Evolutionary conservation across 2,329 filamentous ascomycete species (phyloP), one percentile per base, ranked within the genome.

Genomic region (Curvularia eragrostidis): DNA sequence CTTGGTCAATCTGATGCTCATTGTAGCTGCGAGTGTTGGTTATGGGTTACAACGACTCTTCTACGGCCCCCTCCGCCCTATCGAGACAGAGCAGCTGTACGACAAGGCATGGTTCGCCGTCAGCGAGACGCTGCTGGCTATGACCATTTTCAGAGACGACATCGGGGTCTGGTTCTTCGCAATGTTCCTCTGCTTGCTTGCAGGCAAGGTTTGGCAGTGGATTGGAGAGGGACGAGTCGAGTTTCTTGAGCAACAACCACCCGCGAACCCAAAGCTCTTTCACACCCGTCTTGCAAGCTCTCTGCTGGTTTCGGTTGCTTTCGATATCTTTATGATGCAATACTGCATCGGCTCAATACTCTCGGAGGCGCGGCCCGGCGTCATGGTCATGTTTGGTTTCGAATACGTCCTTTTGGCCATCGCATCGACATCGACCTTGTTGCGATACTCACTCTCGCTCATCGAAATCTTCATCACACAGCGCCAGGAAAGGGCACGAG

Each of bases 311-410:
- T 94, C 93, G 63, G 84, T 96, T 57, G 66, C 87, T 15, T 97
- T 96, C 79, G 90, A 97, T 72, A 75, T 88, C 23, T 89, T 85
- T 74, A 87, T 99, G 79, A 87, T 97, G 64, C 84, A 84, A 48
- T 97, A 97, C 75, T 89, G 90, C 57, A 83, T 96, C 60, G 86
- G 88, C 26, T 91, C 90, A 0, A 93, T 98, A 30, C 87, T 97
- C 48, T 88, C 91, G 56, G 89, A 96, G 73, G 91, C 94, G 2
- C 85, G 90, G n/a, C 93, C 94, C 0, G 95, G 96, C 58, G 98
- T 99, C 91, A 99, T 98, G 93, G 93, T 99, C 62, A 98, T 99
- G 93, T 99, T 99, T 72, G 87, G 96, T 5, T 99, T 99, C 69
- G 95, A 99, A 76, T 98, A 98, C 73, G 93, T 94, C 36, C 88